A percentile compares a stretch with the other conserved stretches of the same genome.
These are phyloP conservation scores for Fusarium kyushuense DNA, from an alignment of 2,329 filamentous ascomycete species.

Conservation along the genomic window DNA sequence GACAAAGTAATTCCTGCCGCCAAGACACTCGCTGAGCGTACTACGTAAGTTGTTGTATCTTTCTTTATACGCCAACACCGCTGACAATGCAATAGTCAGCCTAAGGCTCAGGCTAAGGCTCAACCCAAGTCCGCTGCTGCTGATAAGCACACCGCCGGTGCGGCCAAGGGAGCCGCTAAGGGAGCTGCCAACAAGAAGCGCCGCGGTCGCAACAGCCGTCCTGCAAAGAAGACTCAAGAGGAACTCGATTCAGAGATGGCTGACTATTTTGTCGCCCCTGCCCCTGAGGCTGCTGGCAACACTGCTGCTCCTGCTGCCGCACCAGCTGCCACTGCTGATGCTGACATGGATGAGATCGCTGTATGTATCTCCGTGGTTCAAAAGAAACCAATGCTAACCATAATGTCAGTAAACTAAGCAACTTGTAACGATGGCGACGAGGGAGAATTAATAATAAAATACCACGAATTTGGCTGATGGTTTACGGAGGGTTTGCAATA, in stretches of 20 bases:
- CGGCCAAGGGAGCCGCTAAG: slow-evolving; percentile 57
- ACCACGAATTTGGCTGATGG: slow-evolving; percentile 33
- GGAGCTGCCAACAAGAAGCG: slow-evolving; percentile 65
- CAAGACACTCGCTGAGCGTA: slow-evolving; percentile 84
- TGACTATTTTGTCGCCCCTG: slow-evolving; percentile 81
- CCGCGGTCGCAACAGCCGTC: slow-evolving; percentile 67
- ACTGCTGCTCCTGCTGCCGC: slow-evolving; percentile 62
- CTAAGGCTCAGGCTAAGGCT: slow-evolving; percentile 42
- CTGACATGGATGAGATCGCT: slow-evolving; percentile 75
- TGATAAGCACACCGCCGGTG: slow-evolving; percentile 72
- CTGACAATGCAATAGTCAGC: slow-evolving; percentile 48
- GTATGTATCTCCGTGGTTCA: slow-evolving; percentile 43
- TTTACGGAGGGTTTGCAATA: not conserved
- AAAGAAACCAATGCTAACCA: slow-evolving; percentile 22
- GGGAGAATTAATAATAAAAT: slow-evolving; percentile 37
- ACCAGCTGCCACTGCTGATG: slow-evolving; percentile 64
- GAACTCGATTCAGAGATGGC: slow-evolving; percentile 98
- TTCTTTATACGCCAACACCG: not conserved
- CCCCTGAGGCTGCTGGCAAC: slow-evolving; percentile 58
- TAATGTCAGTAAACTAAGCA: slow-evolving; percentile 27
- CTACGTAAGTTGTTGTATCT: slow-evolving; percentile 67
- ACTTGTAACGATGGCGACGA: not conserved
- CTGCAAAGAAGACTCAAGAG: slow-evolving; percentile 89
- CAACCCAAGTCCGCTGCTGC: slow-evolving; percentile 85
- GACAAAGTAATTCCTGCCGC: slow-evolving; percentile 74